A percentile compares a stretch with the other conserved stretches of the same genome.
Evolutionary conservation across 2,329 filamentous ascomycete species (phyloP).

Genomic region (Diatrype stigma): DNA sequence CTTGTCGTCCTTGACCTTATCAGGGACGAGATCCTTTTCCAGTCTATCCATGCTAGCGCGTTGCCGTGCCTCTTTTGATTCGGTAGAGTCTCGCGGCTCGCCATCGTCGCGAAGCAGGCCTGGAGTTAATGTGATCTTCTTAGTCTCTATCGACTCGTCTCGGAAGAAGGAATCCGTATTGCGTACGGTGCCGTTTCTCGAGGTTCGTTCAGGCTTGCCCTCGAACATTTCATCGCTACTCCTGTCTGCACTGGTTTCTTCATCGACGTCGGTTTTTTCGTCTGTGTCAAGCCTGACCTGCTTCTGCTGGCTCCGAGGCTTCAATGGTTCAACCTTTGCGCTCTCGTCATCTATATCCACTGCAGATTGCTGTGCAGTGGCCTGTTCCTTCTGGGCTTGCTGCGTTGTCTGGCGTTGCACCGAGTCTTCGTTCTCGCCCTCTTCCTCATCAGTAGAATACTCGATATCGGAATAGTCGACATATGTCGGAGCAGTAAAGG

Average conservation of each 20-base stretch:
- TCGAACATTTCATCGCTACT: slow-evolving; percentile 67
- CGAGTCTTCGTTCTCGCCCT: slow-evolving; percentile 44
- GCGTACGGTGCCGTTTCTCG: slow-evolving; percentile 79
- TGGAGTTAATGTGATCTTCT: slow-evolving; percentile 95
- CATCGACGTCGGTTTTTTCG: slow-evolving; percentile 29
- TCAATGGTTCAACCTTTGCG: slow-evolving; percentile 53
- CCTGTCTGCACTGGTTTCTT: slow-evolving; percentile 27
- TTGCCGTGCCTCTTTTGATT: slow-evolving; percentile 44
- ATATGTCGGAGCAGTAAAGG: slow-evolving; percentile 80
- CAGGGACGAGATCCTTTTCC: slow-evolving; percentile 41
- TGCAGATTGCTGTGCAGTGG: slow-evolving; percentile 23
- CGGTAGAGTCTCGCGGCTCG: slow-evolving; percentile 38
- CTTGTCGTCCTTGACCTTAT: slow-evolving; percentile 57
- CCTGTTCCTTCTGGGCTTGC: slow-evolving; percentile 25
- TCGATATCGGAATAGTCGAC: slow-evolving; percentile 85
- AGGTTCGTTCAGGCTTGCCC: slow-evolving; percentile 53
- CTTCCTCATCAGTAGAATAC: slow-evolving; percentile 77
- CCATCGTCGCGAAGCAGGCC: slow-evolving; percentile 84
- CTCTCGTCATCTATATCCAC: slow-evolving; percentile 43
- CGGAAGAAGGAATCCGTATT: slow-evolving; percentile 98
- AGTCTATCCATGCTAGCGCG: slow-evolving; percentile 67
- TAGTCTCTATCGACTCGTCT: slow-evolving; percentile 89
- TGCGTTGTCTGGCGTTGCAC: slow-evolving; percentile 30
- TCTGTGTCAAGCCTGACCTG: slow-evolving; percentile 33
- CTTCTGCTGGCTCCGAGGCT: slow-evolving; percentile 39